Evolutionary conservation across 805 yeast species (phyloP), one percentile per base, ranked within the genome.

Genomic region (Scheffersomyces lignosus): DNA sequence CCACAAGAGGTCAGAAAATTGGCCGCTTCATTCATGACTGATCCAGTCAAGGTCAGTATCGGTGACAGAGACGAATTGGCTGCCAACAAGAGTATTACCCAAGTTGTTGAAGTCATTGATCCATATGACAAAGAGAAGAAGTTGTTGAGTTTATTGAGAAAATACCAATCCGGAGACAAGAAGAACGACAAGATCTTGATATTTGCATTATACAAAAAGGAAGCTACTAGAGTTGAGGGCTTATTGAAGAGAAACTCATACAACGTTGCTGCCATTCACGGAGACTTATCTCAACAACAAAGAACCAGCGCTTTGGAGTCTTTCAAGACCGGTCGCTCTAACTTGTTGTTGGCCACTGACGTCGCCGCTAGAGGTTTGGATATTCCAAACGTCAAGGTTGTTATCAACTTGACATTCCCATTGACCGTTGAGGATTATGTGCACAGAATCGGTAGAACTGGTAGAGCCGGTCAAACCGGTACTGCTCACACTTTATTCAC

Each of bases 311-410:
- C 99, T 5, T 72, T 93, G 45, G 83, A 81, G 25, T 79, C 80
- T 44, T 93, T 93, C 73, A 93, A 93, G 64, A 62, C 73, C 24
- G 98, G 98, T 20, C 73, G 73, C 33, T 75, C 83, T 36, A 81
- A 76, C 49, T 66, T 93, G 30, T 67, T 93, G 63, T 75, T 93
- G 49, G 99, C 99, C 20, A 93, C 99, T 2, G 99, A 93, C 68
- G 99, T 90, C 40, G 97, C 97, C 35, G 97, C 97, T 27, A 80
- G 98, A 73, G 98, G 98, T 46, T 75, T 93, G 49, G 99, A 93
- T 64, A 93, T 93, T 53, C 99, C 99, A 35, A 88, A 95, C 51
- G 99, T 93, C 44, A 91, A 90, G 64, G 86, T 88, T 14, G 98
- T 91, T 27, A 88, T 91, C 61, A 91, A 91, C 62, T 74, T 91